Percentiles rank a stretch among this genome's conserved stretches.
Conservation (phyloP, 73 alveolate species). For the Paramecium caudatum region DNA sequence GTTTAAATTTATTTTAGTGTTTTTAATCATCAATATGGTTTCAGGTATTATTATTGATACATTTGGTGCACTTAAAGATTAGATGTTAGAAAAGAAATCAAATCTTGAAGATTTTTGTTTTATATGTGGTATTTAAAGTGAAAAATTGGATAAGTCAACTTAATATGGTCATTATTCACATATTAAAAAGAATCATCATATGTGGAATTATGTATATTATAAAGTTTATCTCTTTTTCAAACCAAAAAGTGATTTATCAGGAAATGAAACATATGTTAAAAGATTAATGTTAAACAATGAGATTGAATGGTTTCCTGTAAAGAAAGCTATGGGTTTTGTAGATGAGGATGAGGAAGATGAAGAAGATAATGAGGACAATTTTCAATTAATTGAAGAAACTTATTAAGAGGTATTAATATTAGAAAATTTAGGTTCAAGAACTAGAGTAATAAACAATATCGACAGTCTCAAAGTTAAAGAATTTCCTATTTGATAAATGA, state of each 20-base stretch:
- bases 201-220: constrained; percentile 76
- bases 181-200: constrained; percentile 69
- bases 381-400: constrained; percentile 8
- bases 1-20: constrained; percentile 54
- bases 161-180: constrained; percentile 53
- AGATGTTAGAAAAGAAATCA: constrained; percentile 55
- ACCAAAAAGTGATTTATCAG: constrained; percentile 69
- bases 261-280: constrained; percentile 76
- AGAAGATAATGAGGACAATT: constrained; percentile 31
- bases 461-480: not conserved
- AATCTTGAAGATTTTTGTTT: constrained; percentile 62
- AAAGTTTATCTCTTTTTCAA: constrained; percentile 69
- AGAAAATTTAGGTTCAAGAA: not conserved
- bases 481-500: no score
- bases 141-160: constrained; percentile 68
- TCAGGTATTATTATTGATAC: constrained; percentile 76
- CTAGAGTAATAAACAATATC: constrained; percentile 25
- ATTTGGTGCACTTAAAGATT: constrained; percentile 74
- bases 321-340: constrained; percentile 3
- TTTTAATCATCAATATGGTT: constrained; percentile 71
- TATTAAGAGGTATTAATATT: not conserved
- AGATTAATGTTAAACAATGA: constrained; percentile 31
- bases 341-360: constrained; percentile 68
- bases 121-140: constrained; percentile 72
- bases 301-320: constrained; percentile 64